These are phyloP conservation scores for Diophrys sp. DNA, from an alignment of 73 alveolate species.

Conservation along the genomic window DNA sequence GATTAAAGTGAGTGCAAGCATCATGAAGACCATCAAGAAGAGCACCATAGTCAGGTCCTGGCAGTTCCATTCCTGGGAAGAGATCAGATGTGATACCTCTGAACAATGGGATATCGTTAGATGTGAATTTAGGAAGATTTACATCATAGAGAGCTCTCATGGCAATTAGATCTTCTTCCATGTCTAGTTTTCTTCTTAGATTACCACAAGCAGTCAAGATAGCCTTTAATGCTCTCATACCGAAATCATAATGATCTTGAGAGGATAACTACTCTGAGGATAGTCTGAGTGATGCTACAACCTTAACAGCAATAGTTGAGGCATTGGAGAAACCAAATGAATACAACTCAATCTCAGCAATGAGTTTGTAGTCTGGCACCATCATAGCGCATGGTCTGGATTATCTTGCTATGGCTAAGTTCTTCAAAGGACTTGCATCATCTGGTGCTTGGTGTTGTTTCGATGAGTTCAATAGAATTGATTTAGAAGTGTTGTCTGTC, in stretches of 20 bases:
- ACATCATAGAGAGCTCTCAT: conserved; percentile 96
- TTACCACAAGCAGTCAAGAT: conserved; percentile 98
- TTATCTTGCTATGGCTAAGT: conserved; percentile 93
- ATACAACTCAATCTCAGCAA: conserved; percentile 93
- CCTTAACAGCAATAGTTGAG: conserved; percentile 97
- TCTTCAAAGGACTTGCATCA: conserved; percentile 98
- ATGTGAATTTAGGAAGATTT: conserved; percentile 95
- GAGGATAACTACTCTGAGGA: conserved; percentile 98
- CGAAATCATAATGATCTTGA: conserved; percentile 99
- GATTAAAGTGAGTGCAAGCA: background rate
- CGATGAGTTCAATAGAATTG: conserved; percentile 98
- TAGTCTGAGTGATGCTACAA: conserved; percentile 96
- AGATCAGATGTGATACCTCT: conserved; percentile 96
- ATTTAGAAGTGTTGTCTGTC: conserved; percentile 91
- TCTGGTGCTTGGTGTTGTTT: conserved; percentile 99
- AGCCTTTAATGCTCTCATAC: conserved; percentile 99
- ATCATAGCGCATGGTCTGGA: conserved; percentile 98
- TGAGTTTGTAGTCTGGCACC: conserved; percentile 95
- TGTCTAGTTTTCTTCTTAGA: conserved; percentile 87
- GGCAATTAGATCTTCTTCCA: conserved; percentile 93
- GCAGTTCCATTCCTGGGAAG: conserved; percentile 98
- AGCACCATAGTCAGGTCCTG: conserved; percentile 90
- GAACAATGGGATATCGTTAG: background rate
- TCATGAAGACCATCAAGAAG: conserved; percentile 36
- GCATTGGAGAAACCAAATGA: conserved; percentile 98